Percentiles rank a stretch among this genome's conserved stretches.
These are phyloP conservation scores for Cunninghamia lanceolata DNA, from an alignment of 75 land plant genomes.

Conservation along the genomic window DNA sequence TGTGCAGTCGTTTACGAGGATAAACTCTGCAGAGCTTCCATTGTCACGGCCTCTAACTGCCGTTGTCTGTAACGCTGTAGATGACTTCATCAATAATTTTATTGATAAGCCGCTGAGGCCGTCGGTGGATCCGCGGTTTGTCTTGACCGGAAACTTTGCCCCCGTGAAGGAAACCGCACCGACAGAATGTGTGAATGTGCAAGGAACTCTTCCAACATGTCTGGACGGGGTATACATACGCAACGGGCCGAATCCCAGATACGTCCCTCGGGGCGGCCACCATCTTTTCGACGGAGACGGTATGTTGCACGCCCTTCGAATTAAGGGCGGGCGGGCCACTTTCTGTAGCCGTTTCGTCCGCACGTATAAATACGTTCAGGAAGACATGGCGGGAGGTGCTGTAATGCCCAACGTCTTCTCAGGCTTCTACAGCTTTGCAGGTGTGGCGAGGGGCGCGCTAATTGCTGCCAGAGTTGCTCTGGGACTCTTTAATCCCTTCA, in stretches of 20 bases:
- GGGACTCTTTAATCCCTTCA: slow-evolving; percentile 46
- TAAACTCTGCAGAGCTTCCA: neutral
- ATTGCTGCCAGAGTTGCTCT: slow-evolving; percentile 27
- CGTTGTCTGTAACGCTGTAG: slow-evolving; percentile 32
- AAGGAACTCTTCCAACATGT: slow-evolving; percentile 45
- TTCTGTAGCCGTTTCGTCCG: slow-evolving; percentile 66
- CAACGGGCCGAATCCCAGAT: slow-evolving; percentile 74
- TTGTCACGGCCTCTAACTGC: neutral
- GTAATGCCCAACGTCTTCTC: slow-evolving; percentile 65
- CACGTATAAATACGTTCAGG: slow-evolving; percentile 31
- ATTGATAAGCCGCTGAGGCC: slow-evolving; percentile 33
- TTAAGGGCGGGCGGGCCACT: slow-evolving; percentile 36
- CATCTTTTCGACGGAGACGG: slow-evolving; percentile 90
- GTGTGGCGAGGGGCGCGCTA: slow-evolving; percentile 46
- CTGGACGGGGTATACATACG: slow-evolving; percentile 65
- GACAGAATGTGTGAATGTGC: slow-evolving; percentile 29
- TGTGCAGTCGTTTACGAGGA: neutral
- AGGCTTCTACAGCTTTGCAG: slow-evolving; percentile 70
- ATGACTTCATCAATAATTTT: slow-evolving; percentile 11
- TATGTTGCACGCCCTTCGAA: slow-evolving; percentile 67
- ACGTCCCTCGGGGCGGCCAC: slow-evolving; percentile 49
- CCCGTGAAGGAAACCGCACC: slow-evolving; percentile 62
- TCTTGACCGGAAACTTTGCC: slow-evolving; percentile 67
- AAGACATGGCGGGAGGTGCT: slow-evolving; percentile 20
- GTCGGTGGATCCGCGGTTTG: slow-evolving; percentile 60